Evolutionary conservation across 768 basidiomycete species (phyloP).

Genomic region (Podaxis sp.): DNA sequence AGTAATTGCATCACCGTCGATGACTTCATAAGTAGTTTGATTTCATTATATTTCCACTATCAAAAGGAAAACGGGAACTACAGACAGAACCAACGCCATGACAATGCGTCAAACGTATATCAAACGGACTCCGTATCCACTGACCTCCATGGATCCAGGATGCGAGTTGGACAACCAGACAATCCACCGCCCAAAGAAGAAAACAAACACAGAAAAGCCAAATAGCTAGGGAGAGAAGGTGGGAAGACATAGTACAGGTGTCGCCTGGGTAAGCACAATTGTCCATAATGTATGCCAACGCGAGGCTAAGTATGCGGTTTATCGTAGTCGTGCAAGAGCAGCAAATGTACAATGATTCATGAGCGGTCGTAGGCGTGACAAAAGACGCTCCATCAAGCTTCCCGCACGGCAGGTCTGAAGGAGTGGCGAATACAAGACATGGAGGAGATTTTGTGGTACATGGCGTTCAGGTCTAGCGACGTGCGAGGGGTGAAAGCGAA

Average conservation of each 20-base stretch:
- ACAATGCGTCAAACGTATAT: constrained; percentile 4
- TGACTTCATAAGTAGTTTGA: constrained; percentile 11
- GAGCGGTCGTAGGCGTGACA: constrained; percentile 7
- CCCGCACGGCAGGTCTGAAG: constrained; percentile 16
- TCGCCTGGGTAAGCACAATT: constrained; percentile 4
- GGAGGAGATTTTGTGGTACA: constrained; percentile 5
- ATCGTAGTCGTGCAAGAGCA: constrained; percentile 7
- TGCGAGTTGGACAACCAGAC: constrained; percentile 5
- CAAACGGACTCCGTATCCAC: constrained; percentile 7
- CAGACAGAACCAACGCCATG: background rate
- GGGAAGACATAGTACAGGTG: constrained; percentile 11
- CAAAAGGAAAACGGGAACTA: constrained; percentile 1
- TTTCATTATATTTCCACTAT: constrained; percentile 8
- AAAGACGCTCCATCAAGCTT: constrained; percentile 14
- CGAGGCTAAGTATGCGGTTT: constrained; percentile 13
- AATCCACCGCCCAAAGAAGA: constrained; percentile 23
- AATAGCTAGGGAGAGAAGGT: constrained; percentile 4
- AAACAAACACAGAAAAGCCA: constrained; percentile 9
- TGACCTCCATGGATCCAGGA: background rate
- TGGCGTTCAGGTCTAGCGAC: constrained; percentile 12
- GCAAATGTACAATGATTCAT: constrained; percentile 13
- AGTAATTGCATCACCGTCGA: constrained; percentile 1
- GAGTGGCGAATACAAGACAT: constrained; percentile 6
- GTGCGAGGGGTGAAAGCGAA: constrained; percentile 4
- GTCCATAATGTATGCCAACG: background rate